Percentiles rank a stretch among this genome's conserved stretches.
Conservation (phyloP, 108 stramenopile species). For the Fragilaria crotonensis region DNA sequence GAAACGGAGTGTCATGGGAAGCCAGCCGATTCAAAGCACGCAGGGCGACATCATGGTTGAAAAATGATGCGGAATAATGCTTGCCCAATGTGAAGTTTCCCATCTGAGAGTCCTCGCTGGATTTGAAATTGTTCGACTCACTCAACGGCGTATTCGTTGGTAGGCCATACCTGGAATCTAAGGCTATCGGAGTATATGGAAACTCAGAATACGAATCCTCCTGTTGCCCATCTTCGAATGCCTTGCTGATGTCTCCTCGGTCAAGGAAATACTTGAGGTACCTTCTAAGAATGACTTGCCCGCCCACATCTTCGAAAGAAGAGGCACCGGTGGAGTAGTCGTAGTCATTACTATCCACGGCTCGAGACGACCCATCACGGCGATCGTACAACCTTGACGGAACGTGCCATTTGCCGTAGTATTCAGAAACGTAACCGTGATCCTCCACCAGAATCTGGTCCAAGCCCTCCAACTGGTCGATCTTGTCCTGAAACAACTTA, state of each 20-base stretch:
- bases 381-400: no score
- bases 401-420: slow-evolving; percentile 25
- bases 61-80: no score
- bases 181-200: no score
- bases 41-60: no score
- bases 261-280: slow-evolving; percentile 2
- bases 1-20: slow-evolving; percentile 6
- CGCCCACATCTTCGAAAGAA: background rate
- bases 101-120: no score
- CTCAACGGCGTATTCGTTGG: no score
- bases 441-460: slow-evolving; percentile 12
- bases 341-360: no score
- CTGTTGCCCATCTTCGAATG: slow-evolving; percentile 5
- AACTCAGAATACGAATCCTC: slow-evolving; percentile 5
- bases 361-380: no score
- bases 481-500: background rate
- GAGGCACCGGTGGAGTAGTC: background rate
- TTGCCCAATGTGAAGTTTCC: no score
- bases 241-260: background rate
- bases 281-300: background rate
- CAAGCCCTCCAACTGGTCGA: slow-evolving; percentile 4
- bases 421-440: slow-evolving; percentile 14
- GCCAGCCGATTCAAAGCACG: no score
- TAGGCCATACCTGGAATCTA: no score
- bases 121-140: no score